Base-by-base conservation (phyloP, 805 yeast genomes). In the Metschnikowia baotianmanensis region DNA sequence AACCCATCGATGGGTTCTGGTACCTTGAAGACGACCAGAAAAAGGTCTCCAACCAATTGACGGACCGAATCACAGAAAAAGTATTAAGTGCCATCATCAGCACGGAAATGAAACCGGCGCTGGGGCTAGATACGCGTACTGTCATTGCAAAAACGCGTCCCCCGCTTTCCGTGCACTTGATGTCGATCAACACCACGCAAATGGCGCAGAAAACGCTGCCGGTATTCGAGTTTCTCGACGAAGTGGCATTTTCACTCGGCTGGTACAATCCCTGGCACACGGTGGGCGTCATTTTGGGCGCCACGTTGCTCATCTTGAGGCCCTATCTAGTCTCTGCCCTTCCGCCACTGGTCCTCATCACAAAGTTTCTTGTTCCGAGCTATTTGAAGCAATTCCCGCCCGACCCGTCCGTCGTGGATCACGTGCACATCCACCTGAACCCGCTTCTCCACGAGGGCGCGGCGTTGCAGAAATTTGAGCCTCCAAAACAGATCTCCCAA, bases 401-500 rank as follows among this genome's bases (percentile, higher is more conserved):
- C 0, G 87, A 82, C 40, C 44, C 51, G 23, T 52, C 65, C 40
- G 36, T 56, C 31, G 21, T 55, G 45, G 38, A 40, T 46, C 47
- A 43, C 28, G 24, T 30, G 18, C 47, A 45, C 38, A 46, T 53
- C 33, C 52, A 46, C 18, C 40, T 34, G 17, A 67, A 68, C 47
- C 71, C 69, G 4, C 38, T 56, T 5, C 69, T 71, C 8, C 65
- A 70, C 21, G 81, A 78, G 1, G 78, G 79, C 4, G 44, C 45
- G 6, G 72, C 78, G 1, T 51, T 83, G 28, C 52, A 65, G 31
- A 65, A 67, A 10, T 70, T 77, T 19, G 72, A 65, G 24, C 54
- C 73, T 3, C 86, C 88, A 3, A 77, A 76, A 45, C 93, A 95
- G 0, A 85, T 82, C 6, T 84, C 90, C 4, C 88, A 87, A 58